These are phyloP conservation scores for Sporothrix luriei DNA, from an alignment of 2,329 filamentous ascomycete genomes.

Conservation along the genomic window DNA sequence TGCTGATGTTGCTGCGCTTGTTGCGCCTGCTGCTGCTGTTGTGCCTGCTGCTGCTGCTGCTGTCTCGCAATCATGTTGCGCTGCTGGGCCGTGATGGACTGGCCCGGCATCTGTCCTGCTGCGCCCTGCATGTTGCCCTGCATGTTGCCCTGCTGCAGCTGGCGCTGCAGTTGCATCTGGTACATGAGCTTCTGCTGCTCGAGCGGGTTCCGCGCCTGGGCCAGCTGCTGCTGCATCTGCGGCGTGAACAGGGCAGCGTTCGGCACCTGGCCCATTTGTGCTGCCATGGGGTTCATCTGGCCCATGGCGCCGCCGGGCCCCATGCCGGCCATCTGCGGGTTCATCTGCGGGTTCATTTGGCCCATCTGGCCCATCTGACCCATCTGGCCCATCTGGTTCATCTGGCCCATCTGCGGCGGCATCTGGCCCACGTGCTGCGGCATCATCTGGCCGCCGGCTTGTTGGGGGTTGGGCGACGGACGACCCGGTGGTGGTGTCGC, in stretches of 20 bases:
- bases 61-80: conserved; percentile 44
- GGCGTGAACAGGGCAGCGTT: conserved; percentile 44
- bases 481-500: conserved; percentile 59
- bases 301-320: conserved; percentile 40
- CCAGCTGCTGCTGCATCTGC: conserved; percentile 45
- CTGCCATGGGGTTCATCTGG: conserved; percentile 44
- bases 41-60: conserved; percentile 45
- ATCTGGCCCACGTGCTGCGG: conserved; percentile 48
- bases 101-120: conserved; percentile 40
- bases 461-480: conserved; percentile 59
- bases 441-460: conserved; percentile 57
- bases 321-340: conserved; percentile 35
- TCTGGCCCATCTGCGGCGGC: conserved; percentile 44
- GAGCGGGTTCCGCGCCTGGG: conserved; percentile 57
- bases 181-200: conserved; percentile 78
- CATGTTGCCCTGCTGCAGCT: conserved; percentile 65
- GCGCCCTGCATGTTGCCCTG: conserved; percentile 51
- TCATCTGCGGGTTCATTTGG: conserved; percentile 44
- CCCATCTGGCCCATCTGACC: conserved; percentile 40
- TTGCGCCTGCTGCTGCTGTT: conserved; percentile 45
- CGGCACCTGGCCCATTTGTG: conserved; percentile 47
- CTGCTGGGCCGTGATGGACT: conserved; percentile 41
- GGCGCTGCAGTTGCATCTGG: conserved; percentile 80
- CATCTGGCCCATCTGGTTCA: conserved; percentile 40
- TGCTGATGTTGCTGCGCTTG: conserved; percentile 47